Evolutionary conservation across 345 rosid species (phyloP), one percentile per base, ranked within the genome.

Genomic region (Atalantia buxifolia): DNA sequence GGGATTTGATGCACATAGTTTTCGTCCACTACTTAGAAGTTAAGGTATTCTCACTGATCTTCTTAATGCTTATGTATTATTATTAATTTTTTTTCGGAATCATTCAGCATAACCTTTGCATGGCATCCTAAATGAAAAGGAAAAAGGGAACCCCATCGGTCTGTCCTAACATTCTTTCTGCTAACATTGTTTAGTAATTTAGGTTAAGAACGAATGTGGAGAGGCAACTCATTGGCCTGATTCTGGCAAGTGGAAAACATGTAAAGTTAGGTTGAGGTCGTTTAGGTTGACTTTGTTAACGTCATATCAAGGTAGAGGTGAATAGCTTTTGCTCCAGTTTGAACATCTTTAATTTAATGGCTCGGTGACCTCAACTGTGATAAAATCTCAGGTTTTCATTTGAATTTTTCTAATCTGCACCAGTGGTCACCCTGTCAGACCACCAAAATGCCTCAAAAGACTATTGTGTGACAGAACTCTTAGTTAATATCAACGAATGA

Each of bases 11-110:
- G 94, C 98, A 95, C 85, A 92, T 95, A 79, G 98, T 95, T 79
- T 90, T 95, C 36, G 98, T 95, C 78, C 98, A 95, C 88, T 95
- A 95, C 87, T 83, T 92, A 93, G 98, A 95, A 86, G 90, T 92
- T 63, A 93, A 93, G 98, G 98, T 95, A 84, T 18, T 77, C 75
- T 66, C 72, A 27, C 64, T 70, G 75, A 55, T 68, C 74, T 78
- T 28, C 19, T 21, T 30, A 64, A 7, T 53, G 61, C 19, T 3
- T 77, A 21, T 8, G 35, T 9, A 25, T 64, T n/a, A 16, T 66
- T 38, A 21, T 66, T 50, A n/a, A n/a, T 22, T 63, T 18, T 8
- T 63, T 62, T 75, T 75, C n/a, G 13, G 66, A 63, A 42, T 75
- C 27, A 28, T 48, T 40, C 28, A 28, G 59, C 40, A 25, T 60